Base-by-base conservation (phyloP, 2,329 filamentous ascomycete genomes). In the Epichloe festucae region DNA sequence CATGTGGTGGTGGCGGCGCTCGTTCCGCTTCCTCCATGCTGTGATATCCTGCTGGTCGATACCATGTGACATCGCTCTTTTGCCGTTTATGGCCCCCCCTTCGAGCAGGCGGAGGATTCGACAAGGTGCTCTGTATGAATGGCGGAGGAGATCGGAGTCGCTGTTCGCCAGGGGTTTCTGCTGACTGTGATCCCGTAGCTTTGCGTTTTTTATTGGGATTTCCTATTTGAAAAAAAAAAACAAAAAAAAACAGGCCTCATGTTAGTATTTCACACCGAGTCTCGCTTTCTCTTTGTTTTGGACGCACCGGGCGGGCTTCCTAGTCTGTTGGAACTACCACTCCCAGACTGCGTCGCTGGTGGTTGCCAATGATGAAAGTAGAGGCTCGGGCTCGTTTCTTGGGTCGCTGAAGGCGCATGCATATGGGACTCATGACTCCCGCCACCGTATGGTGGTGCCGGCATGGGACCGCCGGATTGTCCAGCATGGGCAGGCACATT, bases 291-390 rank as follows among this genome's bases (percentile, higher is more conserved):
- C 67, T 75, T 76, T 63, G 66, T 67, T 64, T 71, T 78, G 67
- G 73, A 81, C 81, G 80, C 84, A 80, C 84, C 82, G 71, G 85
- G 84, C 62, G 87, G 84, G 55, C 85, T 85, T 61, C 78, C 79
- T 54, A 85, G 84, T 64, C 85, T 82, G 60, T 81, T 80, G 52
- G 77, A 74, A 64, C 75, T 70, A 54, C 75, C 70, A 54, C 77
- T 75, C 56, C 74, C 73, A 17, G 50, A 49, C 67, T 86, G 77
- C 56, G 81, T 78, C 21, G 75, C 78, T 14, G 89, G 89, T 45
- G 89, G 89, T 54, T 91, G 86, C 89, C 89, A 95, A 64, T 95
- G 88, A 63, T 95, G 88, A 65, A 95, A 95, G 67, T 88, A 93
- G 46, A 95, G 86, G 21, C 84, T 85, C 0, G 85, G 82, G 41